Evolutionary conservation across 2,329 filamentous ascomycete species (phyloP), one percentile per base, ranked within the genome.

Genomic region (Triangularia setosa): DNA sequence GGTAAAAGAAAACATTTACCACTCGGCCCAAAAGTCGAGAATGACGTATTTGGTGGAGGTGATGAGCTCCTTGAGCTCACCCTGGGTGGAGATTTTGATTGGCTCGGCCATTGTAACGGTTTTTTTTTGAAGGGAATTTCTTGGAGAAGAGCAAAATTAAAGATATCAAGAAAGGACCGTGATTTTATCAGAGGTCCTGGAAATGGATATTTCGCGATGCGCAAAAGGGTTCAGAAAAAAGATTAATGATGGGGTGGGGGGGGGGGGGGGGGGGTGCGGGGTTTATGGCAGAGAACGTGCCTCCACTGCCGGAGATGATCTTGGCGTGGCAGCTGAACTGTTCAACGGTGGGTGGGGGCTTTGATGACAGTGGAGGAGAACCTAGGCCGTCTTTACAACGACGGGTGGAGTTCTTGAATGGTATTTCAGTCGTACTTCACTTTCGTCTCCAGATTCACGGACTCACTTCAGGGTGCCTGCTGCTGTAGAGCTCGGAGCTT

Each of bases 21-120:
- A 84, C 70, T 79, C 77, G 9, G 81, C 81, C 70, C 77, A 81
- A 73, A 83, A 83, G 75, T 83, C 80, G 64, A 83, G 74, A 54
- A 75, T 74, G 62, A 81, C 78, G 72, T 79, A 76, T 53, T 75
- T 79, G 60, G 74, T 78, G 35, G 75, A 72, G 1, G 72, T 58
- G 65, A 81, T 70, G 44, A 82, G 74, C 21, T 73, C 60, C 18
- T 76, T 67, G 63, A 82, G 74, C 65, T 80, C 73, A 0, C 69
- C 68, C 14, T 48, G 33, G 30, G 62, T 56, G 52, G 53, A 18
- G 62, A 67, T 52, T 25, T 60, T 3, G 40, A 55, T 56, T 54
- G 59, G 24, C 3, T 67, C 64, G 63, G 67, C 59, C 69, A 70
- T 70, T 61, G 67, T 30, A 52, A 35, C 25, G 54, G 35, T 35